Percentiles rank a stretch among this genome's conserved stretches.
Conservation (phyloP, 169 alveolate species). For the Besnoitia besnoiti region DNA sequence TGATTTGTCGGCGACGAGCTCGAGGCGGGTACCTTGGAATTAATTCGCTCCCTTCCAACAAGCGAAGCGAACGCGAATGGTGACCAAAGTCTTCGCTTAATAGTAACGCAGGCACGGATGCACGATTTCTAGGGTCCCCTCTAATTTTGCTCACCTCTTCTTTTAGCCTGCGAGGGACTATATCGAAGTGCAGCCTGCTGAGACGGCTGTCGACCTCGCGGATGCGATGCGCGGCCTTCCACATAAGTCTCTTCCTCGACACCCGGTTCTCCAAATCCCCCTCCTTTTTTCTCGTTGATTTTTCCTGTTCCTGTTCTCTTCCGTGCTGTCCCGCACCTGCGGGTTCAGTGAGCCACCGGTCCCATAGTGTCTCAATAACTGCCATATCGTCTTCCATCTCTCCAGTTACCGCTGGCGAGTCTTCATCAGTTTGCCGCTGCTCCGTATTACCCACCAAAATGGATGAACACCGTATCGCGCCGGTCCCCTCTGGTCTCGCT, state of each 20-base stretch:
- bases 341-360: neutral
- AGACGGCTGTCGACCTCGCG: conserved; percentile 27
- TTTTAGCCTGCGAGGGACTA: neutral
- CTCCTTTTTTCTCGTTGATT: neutral
- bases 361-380: neutral
- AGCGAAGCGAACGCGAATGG: too few relatives aligned
- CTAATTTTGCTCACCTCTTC: conserved; percentile 18
- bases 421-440: neutral
- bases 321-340: neutral
- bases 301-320: neutral
- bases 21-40: too few relatives aligned
- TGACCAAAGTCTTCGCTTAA: too few relatives aligned
- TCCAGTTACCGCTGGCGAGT: neutral
- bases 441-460: neutral
- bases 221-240: conserved; percentile 33
- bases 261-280: neutral
- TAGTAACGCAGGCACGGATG: too few relatives aligned
- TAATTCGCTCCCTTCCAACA: too few relatives aligned
- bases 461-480: too few relatives aligned
- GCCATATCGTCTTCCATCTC: neutral
- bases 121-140: too few relatives aligned
- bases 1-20: too few relatives aligned
- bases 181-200: neutral
- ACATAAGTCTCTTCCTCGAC: neutral
- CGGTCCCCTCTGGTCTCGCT: too few relatives aligned